phyloP scores from a whole-genome alignment of 2,329 filamentous ascomycete species.

The Botrytis fragariae region DNA sequence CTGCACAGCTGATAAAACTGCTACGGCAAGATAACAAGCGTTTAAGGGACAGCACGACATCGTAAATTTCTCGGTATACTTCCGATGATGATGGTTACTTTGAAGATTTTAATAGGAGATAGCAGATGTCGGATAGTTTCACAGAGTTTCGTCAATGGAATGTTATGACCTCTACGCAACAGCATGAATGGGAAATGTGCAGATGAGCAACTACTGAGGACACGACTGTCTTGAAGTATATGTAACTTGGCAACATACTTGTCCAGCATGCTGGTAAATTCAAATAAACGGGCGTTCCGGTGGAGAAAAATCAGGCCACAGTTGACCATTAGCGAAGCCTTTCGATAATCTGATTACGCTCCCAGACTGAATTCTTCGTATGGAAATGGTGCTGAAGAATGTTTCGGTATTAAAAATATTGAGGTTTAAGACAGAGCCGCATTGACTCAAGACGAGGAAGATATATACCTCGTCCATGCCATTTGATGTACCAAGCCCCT shows the following conservation, averaged over 20 bases:
- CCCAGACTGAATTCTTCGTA: too few relatives aligned
- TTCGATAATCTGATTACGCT: too few relatives aligned
- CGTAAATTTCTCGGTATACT: background rate
- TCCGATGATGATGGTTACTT: background rate
- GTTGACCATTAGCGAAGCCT: too few relatives aligned
- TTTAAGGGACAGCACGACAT: conserved; percentile 9
- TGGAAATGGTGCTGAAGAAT: too few relatives aligned
- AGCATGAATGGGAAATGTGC: background rate
- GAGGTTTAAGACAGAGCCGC: too few relatives aligned
- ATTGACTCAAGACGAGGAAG: too few relatives aligned
- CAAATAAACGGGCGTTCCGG: background rate
- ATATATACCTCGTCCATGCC: background rate
- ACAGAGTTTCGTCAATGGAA: background rate
- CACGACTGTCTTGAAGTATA: background rate
- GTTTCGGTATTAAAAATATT: too few relatives aligned
- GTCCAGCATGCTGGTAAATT: background rate
- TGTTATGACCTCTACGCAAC: background rate
- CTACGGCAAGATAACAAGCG: conserved; percentile 5
- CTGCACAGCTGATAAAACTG: background rate
- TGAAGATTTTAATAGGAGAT: background rate
- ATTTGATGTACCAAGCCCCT: too few relatives aligned
- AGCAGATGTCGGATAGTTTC: background rate
- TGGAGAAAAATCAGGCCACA: too few relatives aligned
- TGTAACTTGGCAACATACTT: background rate
- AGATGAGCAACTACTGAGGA: background rate